Conservation (phyloP, 148 eudicot genomes). For the Dianthus caryophyllus region DNA sequence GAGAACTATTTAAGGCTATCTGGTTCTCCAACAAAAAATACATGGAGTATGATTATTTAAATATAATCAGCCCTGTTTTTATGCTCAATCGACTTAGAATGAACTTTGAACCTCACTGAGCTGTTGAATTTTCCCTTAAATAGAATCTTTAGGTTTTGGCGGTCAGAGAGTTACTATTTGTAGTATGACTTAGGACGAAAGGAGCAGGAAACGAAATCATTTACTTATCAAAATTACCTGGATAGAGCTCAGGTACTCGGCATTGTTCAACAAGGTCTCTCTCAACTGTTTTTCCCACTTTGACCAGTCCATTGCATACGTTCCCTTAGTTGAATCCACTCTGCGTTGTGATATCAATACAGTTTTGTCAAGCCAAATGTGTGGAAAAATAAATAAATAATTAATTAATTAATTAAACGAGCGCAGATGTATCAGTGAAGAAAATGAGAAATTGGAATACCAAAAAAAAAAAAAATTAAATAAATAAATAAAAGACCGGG, state of each 20-base stretch:
- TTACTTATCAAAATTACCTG: constrained; percentile 43
- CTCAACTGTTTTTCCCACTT: constrained; percentile 82
- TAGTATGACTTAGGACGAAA: not conserved
- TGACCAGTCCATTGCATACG: constrained; percentile 73
- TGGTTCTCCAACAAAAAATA: not conserved
- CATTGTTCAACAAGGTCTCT: constrained; percentile 43
- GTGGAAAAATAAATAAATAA: not conserved
- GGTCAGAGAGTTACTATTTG: not conserved
- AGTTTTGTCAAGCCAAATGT: not conserved
- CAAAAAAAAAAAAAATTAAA: not conserved
- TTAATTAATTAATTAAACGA: too few species aligned
- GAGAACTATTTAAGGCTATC: too few species aligned
- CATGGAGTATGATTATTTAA: not conserved
- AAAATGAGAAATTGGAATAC: not conserved
- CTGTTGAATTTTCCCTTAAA: not conserved
- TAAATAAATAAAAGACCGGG: not conserved
- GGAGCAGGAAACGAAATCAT: not conserved
- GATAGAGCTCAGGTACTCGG: constrained; percentile 59
- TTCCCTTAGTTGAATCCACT: constrained; percentile 76
- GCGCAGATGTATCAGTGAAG: not conserved
- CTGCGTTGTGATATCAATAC: constrained; percentile 30
- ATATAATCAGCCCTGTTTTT: not conserved
- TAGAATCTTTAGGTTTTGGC: not conserved
- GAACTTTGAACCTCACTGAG: not conserved
- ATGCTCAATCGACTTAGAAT: not conserved